Percentiles rank a stretch among this genome's conserved stretches.
Conservation (phyloP, 2,329 filamentous ascomycete species). For the Chalaropsis ovoidea region DNA sequence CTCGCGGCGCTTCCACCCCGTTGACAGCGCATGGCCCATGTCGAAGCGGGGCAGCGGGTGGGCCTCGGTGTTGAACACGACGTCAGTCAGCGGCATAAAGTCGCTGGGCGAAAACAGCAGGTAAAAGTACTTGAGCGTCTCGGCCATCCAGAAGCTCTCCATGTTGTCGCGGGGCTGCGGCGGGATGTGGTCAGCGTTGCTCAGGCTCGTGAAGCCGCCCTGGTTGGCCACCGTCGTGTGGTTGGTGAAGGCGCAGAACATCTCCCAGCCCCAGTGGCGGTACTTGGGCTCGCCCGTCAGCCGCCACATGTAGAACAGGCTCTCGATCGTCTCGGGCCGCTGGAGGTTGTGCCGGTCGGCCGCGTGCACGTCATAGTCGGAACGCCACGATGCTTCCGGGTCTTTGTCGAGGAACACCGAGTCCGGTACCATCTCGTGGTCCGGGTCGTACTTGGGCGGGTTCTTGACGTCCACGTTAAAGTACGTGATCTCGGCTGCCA, state of each 20-base stretch:
- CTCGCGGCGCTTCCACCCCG: slow-evolving; percentile 67
- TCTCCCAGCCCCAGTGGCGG: slow-evolving; percentile 95
- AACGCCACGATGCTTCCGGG: slow-evolving; percentile 51
- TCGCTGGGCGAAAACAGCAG: slow-evolving; percentile 80
- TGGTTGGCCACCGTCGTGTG: slow-evolving; percentile 70
- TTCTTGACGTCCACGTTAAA: slow-evolving; percentile 56
- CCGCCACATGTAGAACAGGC: slow-evolving; percentile 95
- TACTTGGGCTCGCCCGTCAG: slow-evolving; percentile 87
- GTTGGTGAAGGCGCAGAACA: slow-evolving; percentile 86
- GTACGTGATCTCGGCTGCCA: slow-evolving; percentile 91
- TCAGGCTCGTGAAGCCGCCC: slow-evolving; percentile 72
- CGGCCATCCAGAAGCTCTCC: slow-evolving; percentile 98
- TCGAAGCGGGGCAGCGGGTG: slow-evolving; percentile 84
- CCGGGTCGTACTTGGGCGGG: slow-evolving; percentile 19
- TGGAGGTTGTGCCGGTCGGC: slow-evolving; percentile 89
- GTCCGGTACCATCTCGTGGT: slow-evolving; percentile 31
- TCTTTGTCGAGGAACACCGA: slow-evolving; percentile 19
- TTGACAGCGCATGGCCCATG: slow-evolving; percentile 63
- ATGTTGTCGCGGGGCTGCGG: slow-evolving; percentile 73
- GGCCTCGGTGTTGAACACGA: slow-evolving; percentile 94
- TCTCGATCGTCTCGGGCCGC: slow-evolving; percentile 92
- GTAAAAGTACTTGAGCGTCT: slow-evolving; percentile 97
- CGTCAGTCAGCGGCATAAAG: slow-evolving; percentile 69
- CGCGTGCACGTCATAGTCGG: slow-evolving; percentile 70
- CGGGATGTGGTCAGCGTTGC: slow-evolving; percentile 62